Percentiles rank a stretch among this genome's conserved stretches.
These are phyloP conservation scores for Chlorophyllum brunneum DNA, from an alignment of 768 basidiomycete species.

Conservation along the genomic window DNA sequence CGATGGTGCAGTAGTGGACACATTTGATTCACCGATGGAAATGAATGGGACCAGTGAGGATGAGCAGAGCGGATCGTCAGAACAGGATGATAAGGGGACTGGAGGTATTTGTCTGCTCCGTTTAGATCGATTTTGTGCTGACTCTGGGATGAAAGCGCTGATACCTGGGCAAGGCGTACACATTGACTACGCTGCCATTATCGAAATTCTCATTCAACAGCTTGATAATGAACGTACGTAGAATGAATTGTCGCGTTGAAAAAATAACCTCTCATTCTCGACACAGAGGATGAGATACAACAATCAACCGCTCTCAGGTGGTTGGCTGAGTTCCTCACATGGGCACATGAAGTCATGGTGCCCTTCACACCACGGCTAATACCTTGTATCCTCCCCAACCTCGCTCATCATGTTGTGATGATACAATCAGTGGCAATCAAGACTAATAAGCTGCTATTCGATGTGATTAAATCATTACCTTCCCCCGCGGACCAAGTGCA, in stretches of 20 bases:
- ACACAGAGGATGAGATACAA: constrained; percentile 86
- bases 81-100: constrained; percentile 53
- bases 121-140: neutral
- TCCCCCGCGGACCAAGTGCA: constrained; percentile 53
- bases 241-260: neutral
- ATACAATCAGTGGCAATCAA: constrained; percentile 85
- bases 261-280: neutral
- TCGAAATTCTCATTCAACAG: constrained; percentile 90
- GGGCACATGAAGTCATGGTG: constrained; percentile 89
- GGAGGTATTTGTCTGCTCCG: constrained; percentile 45
- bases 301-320: constrained; percentile 92
- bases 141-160: too few relatives aligned
- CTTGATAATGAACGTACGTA: constrained; percentile 79
- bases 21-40: constrained; percentile 54
- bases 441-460: constrained; percentile 81
- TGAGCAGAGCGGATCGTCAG: constrained; percentile 19
- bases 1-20: constrained; percentile 30
- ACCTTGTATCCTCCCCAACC: constrained; percentile 88
- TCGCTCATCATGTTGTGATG: constrained; percentile 86
- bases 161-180: constrained; percentile 71
- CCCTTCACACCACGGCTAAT: constrained; percentile 93
- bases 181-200: constrained; percentile 87
- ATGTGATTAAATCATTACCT: constrained; percentile 84
- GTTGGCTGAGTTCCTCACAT: constrained; percentile 86
- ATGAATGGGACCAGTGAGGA: constrained; percentile 48